Evolutionary conservation across 2,329 filamentous ascomycete species (phyloP).

Genomic region (Didymella arachidicola): DNA sequence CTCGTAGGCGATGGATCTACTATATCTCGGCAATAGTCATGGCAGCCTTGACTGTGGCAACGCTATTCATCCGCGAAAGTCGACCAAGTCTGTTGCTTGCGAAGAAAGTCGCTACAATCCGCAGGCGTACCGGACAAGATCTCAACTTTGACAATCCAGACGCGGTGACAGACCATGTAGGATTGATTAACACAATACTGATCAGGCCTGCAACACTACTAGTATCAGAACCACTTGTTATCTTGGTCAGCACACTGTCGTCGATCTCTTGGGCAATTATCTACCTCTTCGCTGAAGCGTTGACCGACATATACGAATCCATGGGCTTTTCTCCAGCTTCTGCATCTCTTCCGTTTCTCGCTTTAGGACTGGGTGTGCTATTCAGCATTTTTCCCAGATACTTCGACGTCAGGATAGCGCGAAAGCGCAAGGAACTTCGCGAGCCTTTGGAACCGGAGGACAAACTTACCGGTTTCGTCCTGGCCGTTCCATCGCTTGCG

Average conservation of each 20-base stretch:
- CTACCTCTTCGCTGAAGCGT: conserved; percentile 5
- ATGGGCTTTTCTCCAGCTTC: not conserved
- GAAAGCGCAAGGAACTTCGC: not conserved
- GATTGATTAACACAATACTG: not conserved
- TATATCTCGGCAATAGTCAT: conserved; percentile 7
- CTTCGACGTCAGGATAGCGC: not conserved
- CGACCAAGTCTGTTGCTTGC: conserved; percentile 6
- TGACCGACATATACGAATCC: not conserved
- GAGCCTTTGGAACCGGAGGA: conserved; percentile 5
- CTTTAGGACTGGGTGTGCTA: not conserved
- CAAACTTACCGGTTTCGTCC: not conserved
- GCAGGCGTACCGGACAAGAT: not conserved
- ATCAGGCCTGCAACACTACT: conserved; percentile 1
- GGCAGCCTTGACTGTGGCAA: not conserved
- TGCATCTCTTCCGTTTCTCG: conserved; percentile 3
- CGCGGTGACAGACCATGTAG: not conserved
- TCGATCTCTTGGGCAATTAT: conserved; percentile 1
- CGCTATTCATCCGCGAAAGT: not conserved
- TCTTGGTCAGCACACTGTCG: not conserved
- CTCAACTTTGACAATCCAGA: conserved; percentile 4
- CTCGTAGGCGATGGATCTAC: conserved; percentile 5
- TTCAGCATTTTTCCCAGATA: conserved; percentile 3
- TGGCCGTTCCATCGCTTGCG: conserved; percentile 1
- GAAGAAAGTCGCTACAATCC: conserved; percentile 1
- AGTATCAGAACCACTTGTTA: conserved; percentile 6